Conservation (phyloP, 306 rosid species). For the Clitoria ternatea region DNA sequence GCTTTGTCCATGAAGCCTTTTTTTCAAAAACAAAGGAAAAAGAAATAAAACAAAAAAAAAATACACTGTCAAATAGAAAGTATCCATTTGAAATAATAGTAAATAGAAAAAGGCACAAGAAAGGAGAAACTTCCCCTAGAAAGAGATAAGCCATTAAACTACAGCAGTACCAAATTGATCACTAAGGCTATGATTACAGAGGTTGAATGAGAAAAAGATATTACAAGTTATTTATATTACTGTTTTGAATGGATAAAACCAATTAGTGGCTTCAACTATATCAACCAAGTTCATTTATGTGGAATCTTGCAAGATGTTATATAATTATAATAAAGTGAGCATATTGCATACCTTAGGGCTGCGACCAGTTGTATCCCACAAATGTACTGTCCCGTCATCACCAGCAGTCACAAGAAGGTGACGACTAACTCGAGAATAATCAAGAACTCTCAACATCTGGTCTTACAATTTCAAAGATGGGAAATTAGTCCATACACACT, state of each 20-base stretch:
- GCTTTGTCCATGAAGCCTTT: constrained; percentile 94
- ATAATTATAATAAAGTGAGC: neutral
- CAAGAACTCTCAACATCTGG: constrained; percentile 98
- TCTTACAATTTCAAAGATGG: constrained; percentile 69
- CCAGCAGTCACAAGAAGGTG: constrained; percentile 97
- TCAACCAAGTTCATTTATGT: neutral
- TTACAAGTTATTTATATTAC: neutral
- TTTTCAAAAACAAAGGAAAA: neutral
- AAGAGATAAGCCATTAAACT: neutral
- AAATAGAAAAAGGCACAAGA: constrained; percentile 5
- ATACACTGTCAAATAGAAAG: neutral
- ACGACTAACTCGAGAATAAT: constrained; percentile 87
- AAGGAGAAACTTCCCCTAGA: constrained; percentile 3
- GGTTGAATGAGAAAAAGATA: constrained; percentile 10
- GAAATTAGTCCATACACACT: constrained; percentile 43
- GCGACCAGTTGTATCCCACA: constrained; percentile 98
- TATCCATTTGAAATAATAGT: constrained; percentile 2
- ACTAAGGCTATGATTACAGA: neutral
- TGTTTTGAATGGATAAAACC: constrained; percentile 11
- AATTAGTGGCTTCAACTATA: constrained; percentile 7
- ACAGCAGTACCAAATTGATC: constrained; percentile 12
- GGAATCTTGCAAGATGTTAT: neutral
- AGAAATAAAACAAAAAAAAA: neutral
- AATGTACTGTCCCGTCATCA: constrained; percentile 90
- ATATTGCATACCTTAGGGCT: constrained; percentile 71